Evolutionary conservation across 1,284 basidiomycete species (phyloP).

Genomic region (Puccinia sorghi): DNA sequence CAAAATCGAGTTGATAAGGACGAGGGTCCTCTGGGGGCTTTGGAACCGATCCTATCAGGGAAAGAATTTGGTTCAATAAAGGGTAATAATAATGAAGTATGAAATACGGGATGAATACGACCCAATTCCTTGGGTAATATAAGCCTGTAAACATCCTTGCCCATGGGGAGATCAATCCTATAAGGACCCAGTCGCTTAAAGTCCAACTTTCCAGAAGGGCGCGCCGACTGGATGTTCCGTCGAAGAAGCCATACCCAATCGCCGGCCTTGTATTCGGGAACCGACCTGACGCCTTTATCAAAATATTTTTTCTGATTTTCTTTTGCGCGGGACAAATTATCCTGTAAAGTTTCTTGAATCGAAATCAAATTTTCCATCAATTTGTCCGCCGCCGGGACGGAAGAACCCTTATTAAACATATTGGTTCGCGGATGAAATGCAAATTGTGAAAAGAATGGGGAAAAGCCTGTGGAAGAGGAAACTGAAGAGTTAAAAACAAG

Average conservation of each 20-base stretch:
- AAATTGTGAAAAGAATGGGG: conserved; percentile 61
- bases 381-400: background rate
- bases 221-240: background rate
- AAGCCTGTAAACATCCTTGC: background rate
- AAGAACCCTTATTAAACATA: background rate
- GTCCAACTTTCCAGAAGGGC: conserved; percentile 2
- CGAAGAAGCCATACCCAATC: conserved; percentile 11
- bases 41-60: background rate
- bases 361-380: background rate
- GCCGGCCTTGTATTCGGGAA: background rate
- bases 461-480: conserved; percentile 54
- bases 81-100: background rate
- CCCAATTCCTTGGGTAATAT: background rate
- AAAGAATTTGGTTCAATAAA: background rate
- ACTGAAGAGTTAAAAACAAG: too few relatives aligned
- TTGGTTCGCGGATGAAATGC: conserved; percentile 58
- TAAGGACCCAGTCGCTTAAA: conserved; percentile 14
- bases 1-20: background rate
- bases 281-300: background rate
- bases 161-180: background rate
- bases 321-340: background rate
- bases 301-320: background rate
- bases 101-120: conserved; percentile 21
- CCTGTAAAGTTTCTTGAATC: background rate
- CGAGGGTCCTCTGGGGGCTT: background rate